These are phyloP conservation scores for Vitis riparia DNA, from an alignment of 164 flowering plant species.

Conservation along the genomic window DNA sequence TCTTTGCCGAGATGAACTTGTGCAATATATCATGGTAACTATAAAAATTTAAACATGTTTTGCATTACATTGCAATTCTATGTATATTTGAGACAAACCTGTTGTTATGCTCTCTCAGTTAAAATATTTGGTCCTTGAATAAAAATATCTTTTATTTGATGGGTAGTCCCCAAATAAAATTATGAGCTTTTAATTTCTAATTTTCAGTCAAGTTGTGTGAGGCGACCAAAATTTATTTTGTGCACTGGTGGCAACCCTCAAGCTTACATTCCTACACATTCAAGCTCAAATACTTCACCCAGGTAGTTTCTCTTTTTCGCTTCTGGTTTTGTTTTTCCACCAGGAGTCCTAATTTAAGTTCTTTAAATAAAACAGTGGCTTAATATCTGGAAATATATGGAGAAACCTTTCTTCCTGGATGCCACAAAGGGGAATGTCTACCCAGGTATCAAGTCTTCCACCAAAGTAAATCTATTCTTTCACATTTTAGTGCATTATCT, in stretches of 20 bases:
- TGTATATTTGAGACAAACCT: neutral
- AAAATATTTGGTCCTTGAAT: neutral
- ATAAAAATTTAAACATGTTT: too few relatives aligned
- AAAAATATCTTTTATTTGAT: neutral
- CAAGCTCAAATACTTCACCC: conserved; percentile 55
- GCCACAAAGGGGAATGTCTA: conserved; percentile 70
- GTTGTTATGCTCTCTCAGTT: neutral
- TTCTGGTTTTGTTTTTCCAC: neutral
- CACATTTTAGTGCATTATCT: neutral
- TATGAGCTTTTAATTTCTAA: conserved; percentile 2
- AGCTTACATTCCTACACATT: conserved; percentile 71
- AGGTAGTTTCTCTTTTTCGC: conserved; percentile 40
- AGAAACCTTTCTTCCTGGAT: conserved; percentile 84
- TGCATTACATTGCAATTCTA: too few relatives aligned
- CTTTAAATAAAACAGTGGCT: conserved; percentile 39
- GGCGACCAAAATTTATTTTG: conserved; percentile 86
- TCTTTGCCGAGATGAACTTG: neutral
- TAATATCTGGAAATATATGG: conserved; percentile 66
- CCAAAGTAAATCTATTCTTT: neutral
- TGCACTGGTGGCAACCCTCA: conserved; percentile 81
- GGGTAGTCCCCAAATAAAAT: too few relatives aligned
- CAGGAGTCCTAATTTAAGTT: conserved; percentile 8
- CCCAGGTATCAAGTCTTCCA: conserved; percentile 47
- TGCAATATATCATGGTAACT: neutral
- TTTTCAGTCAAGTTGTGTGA: conserved; percentile 74